Base-by-base conservation (phyloP, 345 rosid genomes). In the Conringia planisiliqua region DNA sequence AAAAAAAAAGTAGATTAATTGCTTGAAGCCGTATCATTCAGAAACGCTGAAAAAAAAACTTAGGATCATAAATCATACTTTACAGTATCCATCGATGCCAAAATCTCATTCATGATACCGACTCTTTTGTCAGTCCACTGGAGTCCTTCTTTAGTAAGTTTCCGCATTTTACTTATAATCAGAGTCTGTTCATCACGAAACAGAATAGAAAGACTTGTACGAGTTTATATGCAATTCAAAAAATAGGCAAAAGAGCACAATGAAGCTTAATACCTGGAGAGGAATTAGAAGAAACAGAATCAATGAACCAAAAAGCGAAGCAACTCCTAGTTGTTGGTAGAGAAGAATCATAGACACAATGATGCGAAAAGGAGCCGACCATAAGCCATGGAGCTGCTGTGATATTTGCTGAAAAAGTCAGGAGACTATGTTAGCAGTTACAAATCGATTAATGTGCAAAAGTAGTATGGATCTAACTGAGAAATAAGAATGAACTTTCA, bases 321-420 rank as follows among this genome's bases (percentile, higher is more conserved):
- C 93, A 75, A 90, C 89, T 67, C 97, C 96, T 35, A 95, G 77
- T 77, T 95, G 96, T 71, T 85, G 93, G 77, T 86, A 95, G 48
- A 94, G 93, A 79, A 95, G 96, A 80, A 84, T 81, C 97, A 95
- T 84, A 18, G 97, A 82, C 66, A 90, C 68, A 51, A 74, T 75
- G 63, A 92, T 95, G 22, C 99, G 96, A 76, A 95, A 90, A 27
- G 99, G 99, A 71, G 99, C 97, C 9, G 99, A 95, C 97, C 99
- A 95, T 55, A 95, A 70, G 61, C 86, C 81, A 44, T 92, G 99
- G 74, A 95, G 93, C 44, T 89, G 97, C 79, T 84, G 90, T 79
- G 91, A 80, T 78, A 87, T 71, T 95, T 90, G 97, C 97, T 92
- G 87, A 48, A 74, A 65, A 56, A 27, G 7, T 17, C 18, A 36